Evolutionary conservation across 2,329 filamentous ascomycete species (phyloP).

Genomic region (Fusarium anthophilum): DNA sequence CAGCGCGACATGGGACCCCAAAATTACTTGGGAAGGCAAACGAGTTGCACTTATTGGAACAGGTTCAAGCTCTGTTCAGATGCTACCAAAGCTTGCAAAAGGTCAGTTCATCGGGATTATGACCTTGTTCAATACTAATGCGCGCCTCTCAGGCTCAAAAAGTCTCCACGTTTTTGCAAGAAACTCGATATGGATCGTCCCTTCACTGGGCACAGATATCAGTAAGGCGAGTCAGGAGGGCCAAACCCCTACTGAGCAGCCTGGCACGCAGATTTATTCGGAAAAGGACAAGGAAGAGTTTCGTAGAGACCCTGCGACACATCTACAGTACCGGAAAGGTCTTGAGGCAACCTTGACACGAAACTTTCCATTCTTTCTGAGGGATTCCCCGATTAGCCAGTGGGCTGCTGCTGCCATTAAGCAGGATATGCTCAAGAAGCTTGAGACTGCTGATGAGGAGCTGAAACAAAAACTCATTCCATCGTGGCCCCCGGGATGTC

Average conservation of each 20-base stretch:
- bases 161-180: neutral
- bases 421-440: neutral
- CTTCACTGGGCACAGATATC: neutral
- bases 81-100: neutral
- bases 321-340: neutral
- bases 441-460: neutral
- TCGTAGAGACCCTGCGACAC: neutral
- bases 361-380: neutral
- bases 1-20: neutral
- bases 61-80: neutral
- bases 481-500: neutral
- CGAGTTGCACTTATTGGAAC: neutral
- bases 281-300: neutral
- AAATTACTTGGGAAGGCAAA: neutral
- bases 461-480: neutral
- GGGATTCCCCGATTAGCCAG: neutral
- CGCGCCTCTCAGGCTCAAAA: neutral
- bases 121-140: neutral
- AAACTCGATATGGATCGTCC: neutral
- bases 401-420: neutral
- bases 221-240: neutral
- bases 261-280: neutral
- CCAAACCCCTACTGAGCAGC: neutral
- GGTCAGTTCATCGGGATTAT: neutral
- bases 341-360: neutral